Percentiles rank a stretch among this genome's conserved stretches.
Conservation (phyloP, 441 rosid genomes). For the Erysimum pusillum region DNA sequence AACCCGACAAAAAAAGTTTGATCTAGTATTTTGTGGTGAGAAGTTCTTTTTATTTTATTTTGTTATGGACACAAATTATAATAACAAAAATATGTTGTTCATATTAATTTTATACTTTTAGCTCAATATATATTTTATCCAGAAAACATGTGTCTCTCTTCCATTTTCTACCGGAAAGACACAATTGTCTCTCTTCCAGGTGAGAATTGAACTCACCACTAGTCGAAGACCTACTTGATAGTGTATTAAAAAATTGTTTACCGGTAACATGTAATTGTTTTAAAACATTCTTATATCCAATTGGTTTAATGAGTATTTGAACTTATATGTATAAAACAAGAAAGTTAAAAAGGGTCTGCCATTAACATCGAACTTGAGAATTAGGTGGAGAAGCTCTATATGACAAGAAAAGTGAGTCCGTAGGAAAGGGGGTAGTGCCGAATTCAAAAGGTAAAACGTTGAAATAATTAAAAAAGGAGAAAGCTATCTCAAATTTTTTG, state of each 20-base stretch:
- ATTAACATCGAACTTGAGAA: slow-evolving; percentile 27
- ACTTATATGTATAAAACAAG: not conserved
- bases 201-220: not conserved
- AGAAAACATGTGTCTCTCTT: too few species aligned
- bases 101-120: too few species aligned
- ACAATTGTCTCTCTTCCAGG: too few species aligned
- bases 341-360: slow-evolving; percentile 11
- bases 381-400: slow-evolving; percentile 30
- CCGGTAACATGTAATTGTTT: not conserved
- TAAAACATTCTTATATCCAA: not conserved
- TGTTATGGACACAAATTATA: not conserved
- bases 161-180: too few species aligned
- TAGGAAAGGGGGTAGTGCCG: slow-evolving; percentile 20
- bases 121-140: too few species aligned
- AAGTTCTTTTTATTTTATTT: not conserved
- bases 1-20: too few species aligned
- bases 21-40: too few species aligned
- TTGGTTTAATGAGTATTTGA: not conserved
- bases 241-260: not conserved
- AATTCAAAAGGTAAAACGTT: slow-evolving; percentile 33
- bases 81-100: not conserved
- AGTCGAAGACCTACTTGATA: not conserved
- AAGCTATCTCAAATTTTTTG: not conserved
- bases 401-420: slow-evolving; percentile 28
- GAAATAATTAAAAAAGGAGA: slow-evolving; percentile 19